Conservation (phyloP, 768 basidiomycete species). For the Suillus lakei region DNA sequence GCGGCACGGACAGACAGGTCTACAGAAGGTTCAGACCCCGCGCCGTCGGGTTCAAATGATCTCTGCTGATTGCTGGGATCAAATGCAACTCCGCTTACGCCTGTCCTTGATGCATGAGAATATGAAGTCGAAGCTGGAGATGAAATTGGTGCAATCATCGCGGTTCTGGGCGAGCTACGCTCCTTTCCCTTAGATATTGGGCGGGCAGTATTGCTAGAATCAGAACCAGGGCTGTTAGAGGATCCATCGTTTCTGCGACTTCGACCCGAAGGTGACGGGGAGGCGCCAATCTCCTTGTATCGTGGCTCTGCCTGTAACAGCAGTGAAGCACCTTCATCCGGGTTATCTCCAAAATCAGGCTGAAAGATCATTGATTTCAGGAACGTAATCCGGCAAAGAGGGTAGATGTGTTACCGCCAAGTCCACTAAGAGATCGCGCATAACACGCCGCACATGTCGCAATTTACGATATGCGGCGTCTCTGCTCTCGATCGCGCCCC, state of each 20-base stretch:
- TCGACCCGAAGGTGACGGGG: background rate
- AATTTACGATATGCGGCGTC: constrained; percentile 37
- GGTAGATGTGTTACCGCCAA: constrained; percentile 36
- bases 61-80: background rate
- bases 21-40: constrained; percentile 10
- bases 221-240: constrained; percentile 3
- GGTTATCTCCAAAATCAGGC: background rate
- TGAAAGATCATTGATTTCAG: background rate
- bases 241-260: background rate
- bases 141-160: background rate
- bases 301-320: background rate
- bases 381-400: background rate
- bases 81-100: background rate
- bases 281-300: background rate
- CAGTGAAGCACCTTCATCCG: background rate
- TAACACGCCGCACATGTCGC: constrained; percentile 42
- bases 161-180: background rate
- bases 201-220: background rate
- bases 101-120: background rate
- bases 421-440: constrained; percentile 48
- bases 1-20: constrained; percentile 12
- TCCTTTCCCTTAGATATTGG: background rate
- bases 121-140: background rate
- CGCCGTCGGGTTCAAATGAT: background rate
- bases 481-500: constrained; percentile 32